Evolutionary conservation across 345 rosid genomes (phyloP).

Genomic region (Bretschneidera sinensis): DNA sequence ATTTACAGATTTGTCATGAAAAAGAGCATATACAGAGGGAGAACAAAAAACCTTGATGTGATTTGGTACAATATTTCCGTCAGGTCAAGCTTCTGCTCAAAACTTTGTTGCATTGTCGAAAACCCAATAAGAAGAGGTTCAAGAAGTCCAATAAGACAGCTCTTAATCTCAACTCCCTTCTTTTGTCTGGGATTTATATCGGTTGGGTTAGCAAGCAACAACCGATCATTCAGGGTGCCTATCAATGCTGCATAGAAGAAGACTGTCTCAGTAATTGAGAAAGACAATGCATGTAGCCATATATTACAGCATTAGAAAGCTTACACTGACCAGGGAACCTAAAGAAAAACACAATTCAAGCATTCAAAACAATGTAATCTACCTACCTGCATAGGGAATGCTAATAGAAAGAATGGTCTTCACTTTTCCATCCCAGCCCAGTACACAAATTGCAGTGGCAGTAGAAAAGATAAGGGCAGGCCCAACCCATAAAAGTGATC

Average conservation of each 20-base stretch:
- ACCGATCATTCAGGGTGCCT: slow-evolving; percentile 90
- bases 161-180: slow-evolving; percentile 77
- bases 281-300: slow-evolving; percentile 19
- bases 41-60: slow-evolving; percentile 68
- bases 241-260: slow-evolving; percentile 56
- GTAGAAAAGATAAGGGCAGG: slow-evolving; percentile 96
- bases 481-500: slow-evolving; percentile 97
- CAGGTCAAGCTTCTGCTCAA: slow-evolving; percentile 91
- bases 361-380: slow-evolving; percentile 12
- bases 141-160: slow-evolving; percentile 93
- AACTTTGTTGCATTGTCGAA: slow-evolving; percentile 92
- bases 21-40: slow-evolving; percentile 8
- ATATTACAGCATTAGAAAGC: background rate
- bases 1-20: background rate
- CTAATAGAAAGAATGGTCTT: slow-evolving; percentile 82
- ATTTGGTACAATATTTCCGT: slow-evolving; percentile 90
- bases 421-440: slow-evolving; percentile 97
- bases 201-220: slow-evolving; percentile 77
- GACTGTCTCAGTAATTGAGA: slow-evolving; percentile 15
- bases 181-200: slow-evolving; percentile 88
- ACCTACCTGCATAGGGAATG: slow-evolving; percentile 82
- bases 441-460: slow-evolving; percentile 70
- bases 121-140: slow-evolving; percentile 99
- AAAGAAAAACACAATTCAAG: background rate
- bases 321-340: background rate